Base-by-base conservation (phyloP, 257 asterid genomes). In the Solanum chmielewskii region DNA sequence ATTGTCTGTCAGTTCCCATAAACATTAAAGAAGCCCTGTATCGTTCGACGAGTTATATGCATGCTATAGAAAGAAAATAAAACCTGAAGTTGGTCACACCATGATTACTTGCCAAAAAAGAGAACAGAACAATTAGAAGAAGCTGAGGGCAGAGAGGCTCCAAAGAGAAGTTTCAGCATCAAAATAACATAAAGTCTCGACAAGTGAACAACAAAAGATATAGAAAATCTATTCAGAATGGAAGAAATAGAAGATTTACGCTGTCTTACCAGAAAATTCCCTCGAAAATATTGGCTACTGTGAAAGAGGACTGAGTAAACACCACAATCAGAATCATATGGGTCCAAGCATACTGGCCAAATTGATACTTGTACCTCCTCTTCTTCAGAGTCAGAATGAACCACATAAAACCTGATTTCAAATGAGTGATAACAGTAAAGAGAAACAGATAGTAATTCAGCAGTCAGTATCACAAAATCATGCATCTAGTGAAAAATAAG, bases 311-410 rank as follows among this genome's bases (percentile, higher is more conserved):
- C 89, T 94, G 98, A 1, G 95, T 90, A 86, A 94, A 94, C 85
- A 95, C 96, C 86, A 94, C 96, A 85, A 94, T 94, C 88, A 95
- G 90, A 89, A 94, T 94, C 98, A 94, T 93, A 85, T 94, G 98
- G 9, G 97, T 95, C 98, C 98, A 95, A 52, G 98, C 98, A 88
- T 91, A 95, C 87, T 95, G 98, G 87, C 98, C 93, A 88, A 95
- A 95, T 86, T 95, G 98, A 93, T 95, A 95, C 91, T 95, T 95
- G 94, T 95, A 95, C 96, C 91, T 92, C 93, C 91, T 93, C 95
- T 94, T 95, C 95, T 95, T 95, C 68, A 95, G 92, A 23, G 98
- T 90, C 84, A 95, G 94, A 89, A 95, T 95, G 93, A 95, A 95
- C 97, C 98, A 95, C 93, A 95, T 89, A 91, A 94, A 94, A 87